Evolutionary conservation across 2,329 filamentous ascomycete genomes (phyloP).

Genomic region (Aspergillus unguis): DNA sequence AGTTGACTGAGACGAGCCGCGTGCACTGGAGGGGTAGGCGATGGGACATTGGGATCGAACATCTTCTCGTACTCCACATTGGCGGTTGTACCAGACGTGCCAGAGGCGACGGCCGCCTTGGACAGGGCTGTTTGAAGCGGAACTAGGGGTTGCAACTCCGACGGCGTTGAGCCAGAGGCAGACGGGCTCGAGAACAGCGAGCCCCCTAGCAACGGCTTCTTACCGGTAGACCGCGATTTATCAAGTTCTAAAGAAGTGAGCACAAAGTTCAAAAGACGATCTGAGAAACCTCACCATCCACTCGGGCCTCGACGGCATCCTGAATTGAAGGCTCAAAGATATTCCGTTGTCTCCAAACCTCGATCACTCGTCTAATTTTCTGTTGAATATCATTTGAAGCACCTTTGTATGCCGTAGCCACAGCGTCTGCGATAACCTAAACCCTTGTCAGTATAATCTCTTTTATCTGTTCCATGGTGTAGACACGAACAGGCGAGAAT

Average conservation of each 20-base stretch:
- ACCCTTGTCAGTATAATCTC: conserved; percentile 20
- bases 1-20: conserved; percentile 84
- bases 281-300: conserved; percentile 63
- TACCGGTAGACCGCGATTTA: conserved; percentile 50
- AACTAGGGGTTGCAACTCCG: conserved; percentile 73
- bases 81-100: conserved; percentile 65
- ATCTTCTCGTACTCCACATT: conserved; percentile 82
- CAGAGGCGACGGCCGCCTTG: conserved; percentile 68
- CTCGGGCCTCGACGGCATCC: conserved; percentile 71
- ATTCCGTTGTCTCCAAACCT: conserved; percentile 83
- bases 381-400: conserved; percentile 79
- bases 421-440: conserved; percentile 82
- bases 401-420: conserved; percentile 84
- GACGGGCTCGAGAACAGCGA: conserved; percentile 66
- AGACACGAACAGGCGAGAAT: conserved; percentile 66
- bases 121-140: conserved; percentile 69
- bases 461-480: not conserved
- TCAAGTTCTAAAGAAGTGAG: conserved; percentile 49
- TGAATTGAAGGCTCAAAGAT: conserved; percentile 84
- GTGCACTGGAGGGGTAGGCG: conserved; percentile 82
- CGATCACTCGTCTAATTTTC: conserved; percentile 83
- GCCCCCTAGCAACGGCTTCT: conserved; percentile 59
- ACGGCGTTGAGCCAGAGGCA: conserved; percentile 58
- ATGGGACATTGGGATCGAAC: conserved; percentile 63
- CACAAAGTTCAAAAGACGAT: conserved; percentile 6